phyloP scores from a whole-genome alignment of 2,329 filamentous ascomycete species.

The Aspergillus ustus region DNA sequence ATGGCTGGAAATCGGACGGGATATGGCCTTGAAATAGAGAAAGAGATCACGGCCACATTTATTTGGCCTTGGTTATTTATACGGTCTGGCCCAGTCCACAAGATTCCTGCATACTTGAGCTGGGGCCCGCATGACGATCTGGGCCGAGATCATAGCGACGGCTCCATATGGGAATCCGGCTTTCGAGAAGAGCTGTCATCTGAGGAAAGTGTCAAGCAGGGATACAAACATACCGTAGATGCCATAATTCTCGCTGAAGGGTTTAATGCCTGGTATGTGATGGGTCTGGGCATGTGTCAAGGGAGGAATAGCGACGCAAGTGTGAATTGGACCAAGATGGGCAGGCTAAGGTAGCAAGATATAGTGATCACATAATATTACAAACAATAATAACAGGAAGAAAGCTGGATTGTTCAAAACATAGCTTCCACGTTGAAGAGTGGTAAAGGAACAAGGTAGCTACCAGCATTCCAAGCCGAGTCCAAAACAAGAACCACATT shows the following conservation, averaged over 20 bases:
- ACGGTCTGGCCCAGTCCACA: constrained; percentile 3
- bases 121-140: constrained; percentile 10
- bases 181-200: not conserved
- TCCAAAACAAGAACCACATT: constrained; percentile 2
- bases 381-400: not conserved
- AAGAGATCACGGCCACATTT: not conserved
- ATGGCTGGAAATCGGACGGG: not conserved
- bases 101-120: constrained; percentile 20
- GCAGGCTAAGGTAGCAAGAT: not conserved
- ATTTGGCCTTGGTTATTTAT: constrained; percentile 6
- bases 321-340: not conserved
- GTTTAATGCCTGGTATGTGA: too few relatives aligned
- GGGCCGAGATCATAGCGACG: constrained; percentile 16
- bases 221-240: not conserved
- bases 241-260: not conserved
- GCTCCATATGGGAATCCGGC: constrained; percentile 13
- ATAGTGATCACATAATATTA: not conserved
- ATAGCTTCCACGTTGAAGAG: not conserved
- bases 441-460: not conserved
- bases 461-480: not conserved
- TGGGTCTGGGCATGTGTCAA: not conserved
- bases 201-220: not conserved
- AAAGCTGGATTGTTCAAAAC: not conserved
- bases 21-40: not conserved
- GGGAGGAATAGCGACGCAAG: not conserved